Percentiles rank a stretch among this genome's conserved stretches.
Conservation (phyloP, 2,329 filamentous ascomycete species). For the Arthrinium phaeospermum region DNA sequence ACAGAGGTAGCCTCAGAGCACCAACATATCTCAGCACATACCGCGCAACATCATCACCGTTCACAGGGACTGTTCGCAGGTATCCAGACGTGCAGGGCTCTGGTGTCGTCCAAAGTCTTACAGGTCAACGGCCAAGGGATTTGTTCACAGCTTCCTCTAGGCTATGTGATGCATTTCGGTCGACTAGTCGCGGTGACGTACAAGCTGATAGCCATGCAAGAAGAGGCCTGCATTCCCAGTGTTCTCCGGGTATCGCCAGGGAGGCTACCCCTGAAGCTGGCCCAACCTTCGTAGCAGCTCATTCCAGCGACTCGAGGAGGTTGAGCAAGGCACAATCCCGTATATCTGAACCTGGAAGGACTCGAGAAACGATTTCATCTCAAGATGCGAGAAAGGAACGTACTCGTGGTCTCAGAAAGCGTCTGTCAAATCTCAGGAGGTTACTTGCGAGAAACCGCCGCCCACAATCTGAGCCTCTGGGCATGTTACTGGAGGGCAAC, state of each 20-base stretch:
- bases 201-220: background rate
- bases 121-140: conserved; percentile 31
- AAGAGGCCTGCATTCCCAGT: background rate
- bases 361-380: background rate
- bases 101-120: conserved; percentile 27
- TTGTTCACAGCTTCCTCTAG: conserved; percentile 32
- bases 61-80: conserved; percentile 32
- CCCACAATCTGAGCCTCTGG: conserved; percentile 13
- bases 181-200: background rate
- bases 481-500: background rate
- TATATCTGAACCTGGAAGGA: background rate
- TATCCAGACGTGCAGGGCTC: conserved; percentile 27
- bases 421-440: background rate
- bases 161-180: conserved; percentile 21
- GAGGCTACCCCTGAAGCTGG: background rate
- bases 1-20: conserved; percentile 34
- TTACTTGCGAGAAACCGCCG: background rate
- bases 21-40: conserved; percentile 28
- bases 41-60: conserved; percentile 20
- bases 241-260: background rate
- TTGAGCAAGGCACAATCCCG: background rate
- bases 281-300: background rate
- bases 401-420: conserved; percentile 8
- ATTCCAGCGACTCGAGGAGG: background rate
- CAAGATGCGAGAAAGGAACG: background rate